Evolutionary conservation across 306 rosid species (phyloP).

Genomic region (Spatholobus suberectus): DNA sequence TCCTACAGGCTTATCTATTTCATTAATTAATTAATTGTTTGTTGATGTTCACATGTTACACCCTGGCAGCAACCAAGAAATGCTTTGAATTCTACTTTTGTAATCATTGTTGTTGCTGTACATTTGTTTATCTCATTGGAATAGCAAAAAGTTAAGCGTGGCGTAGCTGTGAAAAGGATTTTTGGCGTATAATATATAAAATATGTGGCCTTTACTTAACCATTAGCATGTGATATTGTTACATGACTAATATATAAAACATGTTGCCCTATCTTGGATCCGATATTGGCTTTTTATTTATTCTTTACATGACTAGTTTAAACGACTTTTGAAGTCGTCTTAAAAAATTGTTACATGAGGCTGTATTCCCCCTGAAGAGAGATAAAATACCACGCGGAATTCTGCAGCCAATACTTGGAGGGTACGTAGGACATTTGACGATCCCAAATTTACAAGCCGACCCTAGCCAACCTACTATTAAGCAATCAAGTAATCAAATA

Average conservation of each 20-base stretch:
- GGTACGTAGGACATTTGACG: no score
- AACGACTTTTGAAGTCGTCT: background rate
- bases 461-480: no score
- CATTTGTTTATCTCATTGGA: background rate
- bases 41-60: background rate
- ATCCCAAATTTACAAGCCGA: no score
- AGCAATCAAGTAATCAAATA: no score
- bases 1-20: background rate
- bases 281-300: background rate
- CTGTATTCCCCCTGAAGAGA: no score
- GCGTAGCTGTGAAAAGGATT: background rate
- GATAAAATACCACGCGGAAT: no score
- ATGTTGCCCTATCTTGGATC: background rate
- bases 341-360: no score
- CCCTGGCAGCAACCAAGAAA: background rate
- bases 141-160: background rate
- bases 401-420: no score
- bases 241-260: no score
- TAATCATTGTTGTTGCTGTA: background rate
- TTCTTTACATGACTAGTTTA: background rate
- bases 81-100: background rate
- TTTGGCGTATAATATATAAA: background rate
- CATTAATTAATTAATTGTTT: background rate
- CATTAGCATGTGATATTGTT: no score
- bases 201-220: no score